Evolutionary conservation across 177 flowering plant species (phyloP), one percentile per base, ranked within the genome.

Genomic region (Vitis hybrid): DNA sequence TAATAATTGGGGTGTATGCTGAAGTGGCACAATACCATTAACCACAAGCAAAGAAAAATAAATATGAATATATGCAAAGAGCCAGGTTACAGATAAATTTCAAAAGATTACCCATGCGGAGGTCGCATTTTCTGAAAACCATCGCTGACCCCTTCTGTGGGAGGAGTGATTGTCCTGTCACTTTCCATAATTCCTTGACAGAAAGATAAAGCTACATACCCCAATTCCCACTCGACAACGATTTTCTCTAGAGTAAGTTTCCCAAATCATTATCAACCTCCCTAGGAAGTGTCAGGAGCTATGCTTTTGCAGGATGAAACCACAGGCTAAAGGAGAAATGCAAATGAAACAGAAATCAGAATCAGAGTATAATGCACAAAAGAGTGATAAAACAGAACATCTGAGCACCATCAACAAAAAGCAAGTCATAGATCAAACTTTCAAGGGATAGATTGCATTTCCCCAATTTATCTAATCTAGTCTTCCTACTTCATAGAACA

Each of bases 81-180:
- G 51, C 16, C 13, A 59, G 45, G 55, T 15, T 48, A 11, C 20
- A 67, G 48, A 51, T 15, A 19, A 45, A 11, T 11, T 20, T 16
- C 22, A 26, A 48, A 62, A 63, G 18, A n/a, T 68, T 89, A 94
- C 98, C 98, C 96, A 64, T 86, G 87, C 31, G 79, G 77, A 64
- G 87, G 81, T 66, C 90, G 86, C 53, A 73, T 70, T 70, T 78
- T 88, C 69, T 74, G 90, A 63, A 70, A 33, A 55, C 84, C 78
- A 53, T 79, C 82, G 53, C 65, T 78, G 65, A 65, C 56, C 72
- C 86, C 89, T 63, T 85, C 86, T 29, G 75, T 51, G 20, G 80
- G 70, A 72, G 78, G 62, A 70, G 69, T 53, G 16, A 65, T 68
- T 53, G 57, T 62, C 72, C 70, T 74, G 5, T 81, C 82, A 81